Evolutionary conservation across 2,329 filamentous ascomycete species (phyloP).

Genomic region (Pseudogymnoascus sp.): DNA sequence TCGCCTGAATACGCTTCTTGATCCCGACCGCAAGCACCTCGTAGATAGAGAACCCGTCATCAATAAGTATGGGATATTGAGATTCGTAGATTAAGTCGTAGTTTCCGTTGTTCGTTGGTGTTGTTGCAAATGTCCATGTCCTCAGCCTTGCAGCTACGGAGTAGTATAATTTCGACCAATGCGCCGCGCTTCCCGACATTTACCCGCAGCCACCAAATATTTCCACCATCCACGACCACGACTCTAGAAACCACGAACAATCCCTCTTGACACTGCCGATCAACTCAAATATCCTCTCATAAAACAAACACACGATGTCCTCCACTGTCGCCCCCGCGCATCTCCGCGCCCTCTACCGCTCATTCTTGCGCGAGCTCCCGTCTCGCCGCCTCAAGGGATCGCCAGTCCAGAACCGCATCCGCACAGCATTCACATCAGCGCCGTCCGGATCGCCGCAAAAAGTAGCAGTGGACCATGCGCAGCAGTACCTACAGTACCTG

Average conservation of each 20-base stretch:
- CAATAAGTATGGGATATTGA: background rate
- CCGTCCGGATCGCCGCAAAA: conserved; percentile 14
- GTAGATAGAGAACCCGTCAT: background rate
- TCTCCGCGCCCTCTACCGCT: conserved; percentile 75
- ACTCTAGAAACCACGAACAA: background rate
- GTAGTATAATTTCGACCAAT: background rate
- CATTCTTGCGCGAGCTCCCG: conserved; percentile 82
- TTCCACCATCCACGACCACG: background rate
- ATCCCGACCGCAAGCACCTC: background rate
- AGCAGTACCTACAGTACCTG: conserved; percentile 74
- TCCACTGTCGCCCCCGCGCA: conserved; percentile 32
- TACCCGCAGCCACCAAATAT: background rate
- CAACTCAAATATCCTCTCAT: background rate
- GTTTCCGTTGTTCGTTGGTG: background rate
- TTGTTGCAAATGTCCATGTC: background rate
- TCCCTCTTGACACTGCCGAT: background rate
- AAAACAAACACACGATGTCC: background rate
- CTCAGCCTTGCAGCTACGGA: background rate
- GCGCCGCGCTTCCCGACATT: background rate
- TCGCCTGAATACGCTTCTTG: background rate
- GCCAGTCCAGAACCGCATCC: conserved; percentile 63
- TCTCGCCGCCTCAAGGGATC: conserved; percentile 55
- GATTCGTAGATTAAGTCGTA: background rate
- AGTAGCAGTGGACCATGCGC: conserved; percentile 44
- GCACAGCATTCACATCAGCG: conserved; percentile 34